phyloP scores from a whole-genome alignment of 345 rosid species.

The Euphorbia pulcherrima region DNA sequence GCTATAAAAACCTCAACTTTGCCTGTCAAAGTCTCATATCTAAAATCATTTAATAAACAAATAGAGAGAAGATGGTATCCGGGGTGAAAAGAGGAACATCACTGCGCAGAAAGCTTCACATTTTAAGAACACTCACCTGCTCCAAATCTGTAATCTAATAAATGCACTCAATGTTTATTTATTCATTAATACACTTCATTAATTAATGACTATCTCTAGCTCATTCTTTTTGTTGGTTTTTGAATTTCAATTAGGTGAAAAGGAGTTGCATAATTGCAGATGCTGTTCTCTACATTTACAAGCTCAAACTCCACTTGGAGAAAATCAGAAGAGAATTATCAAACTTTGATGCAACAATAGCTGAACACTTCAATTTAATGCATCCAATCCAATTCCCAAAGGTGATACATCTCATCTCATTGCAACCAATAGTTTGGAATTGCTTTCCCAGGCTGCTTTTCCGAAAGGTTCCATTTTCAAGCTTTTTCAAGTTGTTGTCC shows the following conservation, averaged over 20 bases:
- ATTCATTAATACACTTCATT: neutral
- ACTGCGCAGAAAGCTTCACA: conserved; percentile 44
- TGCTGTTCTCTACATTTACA: conserved; percentile 43
- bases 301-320: conserved; percentile 57
- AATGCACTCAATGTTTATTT: neutral
- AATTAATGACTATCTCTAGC: neutral
- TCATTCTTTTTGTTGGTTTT: conserved; percentile 4
- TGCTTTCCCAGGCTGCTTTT: too few species aligned
- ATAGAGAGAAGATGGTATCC: conserved; percentile 43
- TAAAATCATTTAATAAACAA: conserved; percentile 6
- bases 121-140: conserved; percentile 37
- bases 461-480: too few species aligned
- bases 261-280: conserved; percentile 38
- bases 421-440: too few species aligned
- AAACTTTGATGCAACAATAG: conserved; percentile 39
- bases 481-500: too few species aligned
- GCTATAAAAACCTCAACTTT: conserved; percentile 35
- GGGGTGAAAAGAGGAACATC: conserved; percentile 41
- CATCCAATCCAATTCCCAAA: conserved; percentile 36
- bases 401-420: too few species aligned
- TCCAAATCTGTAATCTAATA: conserved; percentile 46
- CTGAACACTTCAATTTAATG: conserved; percentile 30
- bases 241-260: conserved; percentile 34
- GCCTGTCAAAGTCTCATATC: conserved; percentile 5
- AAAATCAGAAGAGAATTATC: conserved; percentile 43